Conservation (phyloP, 495 filamentous ascomycete species). For the Aspergillus coremiiformis region DNA sequence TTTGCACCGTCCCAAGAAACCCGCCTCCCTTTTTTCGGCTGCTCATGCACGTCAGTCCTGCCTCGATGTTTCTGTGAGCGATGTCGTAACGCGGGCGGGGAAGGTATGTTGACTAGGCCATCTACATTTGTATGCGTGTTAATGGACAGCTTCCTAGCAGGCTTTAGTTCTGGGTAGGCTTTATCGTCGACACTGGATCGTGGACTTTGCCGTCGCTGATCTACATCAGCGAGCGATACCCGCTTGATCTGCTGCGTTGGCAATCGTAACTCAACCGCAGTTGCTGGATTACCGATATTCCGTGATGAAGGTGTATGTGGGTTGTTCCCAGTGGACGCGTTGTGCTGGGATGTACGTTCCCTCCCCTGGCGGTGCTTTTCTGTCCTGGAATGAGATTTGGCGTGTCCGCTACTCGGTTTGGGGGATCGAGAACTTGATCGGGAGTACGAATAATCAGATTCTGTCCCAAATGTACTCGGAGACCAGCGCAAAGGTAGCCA, state of each 20-base stretch:
- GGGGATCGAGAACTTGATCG: constrained; percentile 6
- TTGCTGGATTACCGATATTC: constrained; percentile 13
- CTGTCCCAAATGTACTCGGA: constrained; percentile 17
- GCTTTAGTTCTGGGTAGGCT: constrained; percentile 22
- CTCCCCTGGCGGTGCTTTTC: constrained; percentile 8
- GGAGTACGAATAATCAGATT: not conserved
- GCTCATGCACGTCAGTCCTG: constrained; percentile 18
- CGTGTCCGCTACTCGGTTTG: constrained; percentile 8
- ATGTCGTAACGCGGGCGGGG: constrained; percentile 39
- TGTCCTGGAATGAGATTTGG: constrained; percentile 1
- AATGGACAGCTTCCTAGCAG: constrained; percentile 23
- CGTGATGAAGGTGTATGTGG: constrained; percentile 34
- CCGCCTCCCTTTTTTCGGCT: constrained; percentile 29
- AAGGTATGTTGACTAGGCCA: constrained; percentile 28
- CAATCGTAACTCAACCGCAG: constrained; percentile 33
- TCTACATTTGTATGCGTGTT: constrained; percentile 21
- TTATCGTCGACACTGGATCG: constrained; percentile 32
- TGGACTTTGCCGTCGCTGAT: constrained; percentile 30
- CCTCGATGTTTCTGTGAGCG: constrained; percentile 39
- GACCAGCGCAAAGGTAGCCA: constrained; percentile 56
- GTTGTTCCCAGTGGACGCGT: not conserved
- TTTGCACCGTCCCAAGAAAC: constrained; percentile 43
- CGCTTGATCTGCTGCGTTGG: constrained; percentile 37
- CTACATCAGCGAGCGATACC: constrained; percentile 32
- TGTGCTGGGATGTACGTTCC: constrained; percentile 7